These are phyloP conservation scores for Lathyrus tuberosus DNA, from an alignment of 306 rosid species.

Conservation along the genomic window DNA sequence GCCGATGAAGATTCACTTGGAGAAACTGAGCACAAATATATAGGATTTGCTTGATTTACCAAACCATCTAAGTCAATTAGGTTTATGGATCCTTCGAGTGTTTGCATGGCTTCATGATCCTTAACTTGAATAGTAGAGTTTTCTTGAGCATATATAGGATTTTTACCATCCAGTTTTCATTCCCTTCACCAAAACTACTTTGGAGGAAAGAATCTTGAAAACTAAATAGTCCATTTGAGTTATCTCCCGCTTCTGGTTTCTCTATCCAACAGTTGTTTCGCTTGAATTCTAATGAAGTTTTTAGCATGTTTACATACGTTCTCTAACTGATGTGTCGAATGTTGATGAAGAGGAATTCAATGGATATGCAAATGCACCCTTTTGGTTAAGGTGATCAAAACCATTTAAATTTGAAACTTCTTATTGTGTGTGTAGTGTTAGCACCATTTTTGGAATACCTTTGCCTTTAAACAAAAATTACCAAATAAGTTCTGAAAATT, in stretches of 20 bases:
- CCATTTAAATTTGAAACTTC: conserved; percentile 53
- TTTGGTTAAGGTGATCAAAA: conserved; percentile 57
- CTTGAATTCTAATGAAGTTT: conserved; percentile 77
- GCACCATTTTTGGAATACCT: conserved; percentile 57
- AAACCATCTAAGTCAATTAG: conserved; percentile 60
- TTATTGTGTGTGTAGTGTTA: conserved; percentile 47
- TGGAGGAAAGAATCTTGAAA: conserved; percentile 48
- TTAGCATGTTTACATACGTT: conserved; percentile 88
- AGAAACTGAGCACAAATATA: conserved; percentile 59
- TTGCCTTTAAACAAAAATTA: conserved; percentile 52
- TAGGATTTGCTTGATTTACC: conserved; percentile 54
- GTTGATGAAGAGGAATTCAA: conserved; percentile 72
- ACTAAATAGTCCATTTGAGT: conserved; percentile 45
- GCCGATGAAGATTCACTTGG: conserved; percentile 93
- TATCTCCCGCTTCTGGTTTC: conserved; percentile 55
- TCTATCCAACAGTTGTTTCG: conserved; percentile 52
- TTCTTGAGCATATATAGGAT: conserved; percentile 48
- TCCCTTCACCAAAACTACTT: conserved; percentile 49
- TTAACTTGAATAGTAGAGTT: conserved; percentile 48
- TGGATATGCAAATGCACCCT: conserved; percentile 66
- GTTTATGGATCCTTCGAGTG: conserved; percentile 55
- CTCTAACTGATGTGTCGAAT: conserved; percentile 52
- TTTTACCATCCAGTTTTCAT: conserved; percentile 54
- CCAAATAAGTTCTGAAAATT: conserved; percentile 2
- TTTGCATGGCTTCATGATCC: conserved; percentile 47